Evolutionary conservation across 2,329 filamentous ascomycete species (phyloP).

Genomic region (Fusarium subglutinans): DNA sequence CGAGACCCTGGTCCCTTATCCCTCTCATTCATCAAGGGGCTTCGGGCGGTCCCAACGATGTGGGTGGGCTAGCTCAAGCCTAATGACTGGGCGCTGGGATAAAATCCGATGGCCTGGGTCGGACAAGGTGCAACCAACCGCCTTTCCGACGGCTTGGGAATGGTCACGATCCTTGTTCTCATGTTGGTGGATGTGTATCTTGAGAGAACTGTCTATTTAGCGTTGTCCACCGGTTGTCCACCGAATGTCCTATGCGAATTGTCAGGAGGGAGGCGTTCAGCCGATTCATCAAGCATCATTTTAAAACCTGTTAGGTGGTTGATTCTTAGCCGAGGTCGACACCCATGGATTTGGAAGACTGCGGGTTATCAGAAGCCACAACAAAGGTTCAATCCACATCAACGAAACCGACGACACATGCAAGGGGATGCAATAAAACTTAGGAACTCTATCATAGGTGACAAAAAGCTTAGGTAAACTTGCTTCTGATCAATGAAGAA

Average conservation of each 20-base stretch:
- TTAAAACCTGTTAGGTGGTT: neutral
- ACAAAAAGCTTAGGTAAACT: too few relatives aligned
- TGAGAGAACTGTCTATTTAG: neutral
- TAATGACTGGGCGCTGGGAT: constrained; percentile 35
- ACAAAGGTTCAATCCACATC: constrained; percentile 4
- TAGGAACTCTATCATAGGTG: too few relatives aligned
- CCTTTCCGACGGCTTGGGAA: constrained; percentile 37
- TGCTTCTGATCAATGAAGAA: neutral
- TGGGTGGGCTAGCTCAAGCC: constrained; percentile 37
- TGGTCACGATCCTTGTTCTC: constrained; percentile 22
- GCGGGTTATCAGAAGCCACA: constrained; percentile 11
- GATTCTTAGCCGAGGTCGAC: neutral
- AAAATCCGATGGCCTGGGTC: constrained; percentile 41
- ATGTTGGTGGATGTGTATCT: neutral
- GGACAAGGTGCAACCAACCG: constrained; percentile 28
- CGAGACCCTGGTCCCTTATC: neutral
- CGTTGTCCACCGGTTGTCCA: neutral
- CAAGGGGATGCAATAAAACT: too few relatives aligned
- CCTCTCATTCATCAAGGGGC: neutral
- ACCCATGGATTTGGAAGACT: neutral
- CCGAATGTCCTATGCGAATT: neutral
- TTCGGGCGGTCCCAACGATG: constrained; percentile 30
- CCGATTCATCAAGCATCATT: neutral
- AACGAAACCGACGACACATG: constrained; percentile 8
- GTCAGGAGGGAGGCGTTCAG: neutral